phyloP scores from a whole-genome alignment of 495 filamentous ascomycete species.

The Annulohypoxylon stygium region DNA sequence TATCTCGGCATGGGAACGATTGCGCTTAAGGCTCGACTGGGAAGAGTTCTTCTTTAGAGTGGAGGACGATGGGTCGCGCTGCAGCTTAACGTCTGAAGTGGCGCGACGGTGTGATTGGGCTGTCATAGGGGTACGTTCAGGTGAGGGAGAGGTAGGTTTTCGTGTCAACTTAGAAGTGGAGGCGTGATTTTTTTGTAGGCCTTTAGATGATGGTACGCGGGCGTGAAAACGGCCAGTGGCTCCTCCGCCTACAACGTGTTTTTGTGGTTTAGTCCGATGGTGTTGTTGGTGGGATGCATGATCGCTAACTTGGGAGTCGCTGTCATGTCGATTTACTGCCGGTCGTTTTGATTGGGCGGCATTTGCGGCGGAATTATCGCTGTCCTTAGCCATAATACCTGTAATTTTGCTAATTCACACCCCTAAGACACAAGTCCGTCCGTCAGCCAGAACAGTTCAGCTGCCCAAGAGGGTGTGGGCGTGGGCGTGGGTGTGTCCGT shows the following conservation, averaged over 20 bases:
- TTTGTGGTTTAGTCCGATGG: conserved; percentile 56
- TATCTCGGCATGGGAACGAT: conserved; percentile 63
- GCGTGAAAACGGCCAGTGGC: conserved; percentile 54
- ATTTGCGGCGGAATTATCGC: conserved; percentile 41
- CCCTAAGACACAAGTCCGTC: conserved; percentile 38
- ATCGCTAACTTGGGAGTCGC: conserved; percentile 52
- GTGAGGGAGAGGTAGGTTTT: conserved; percentile 53
- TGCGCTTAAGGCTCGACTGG: conserved; percentile 61
- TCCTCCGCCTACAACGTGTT: conserved; percentile 62
- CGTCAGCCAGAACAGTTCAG: conserved; percentile 43
- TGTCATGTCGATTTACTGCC: conserved; percentile 53
- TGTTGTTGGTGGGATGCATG: conserved; percentile 54
- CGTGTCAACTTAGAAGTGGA: conserved; percentile 59
- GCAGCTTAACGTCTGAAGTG: conserved; percentile 58
- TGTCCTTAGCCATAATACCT: conserved; percentile 44
- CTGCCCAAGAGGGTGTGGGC: conserved; percentile 36
- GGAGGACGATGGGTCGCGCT: conserved; percentile 51
- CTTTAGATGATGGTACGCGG: conserved; percentile 60
- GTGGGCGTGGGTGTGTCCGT: conserved; percentile 26
- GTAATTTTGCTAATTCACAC: conserved; percentile 34
- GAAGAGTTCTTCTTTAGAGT: conserved; percentile 63
- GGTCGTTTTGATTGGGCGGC: conserved; percentile 65
- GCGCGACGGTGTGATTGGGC: conserved; percentile 59
- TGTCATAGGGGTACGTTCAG: conserved; percentile 48
- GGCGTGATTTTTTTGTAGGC: conserved; percentile 60